phyloP scores from a whole-genome alignment of 2,329 filamentous ascomycete species.

The Cercospora janseana region DNA sequence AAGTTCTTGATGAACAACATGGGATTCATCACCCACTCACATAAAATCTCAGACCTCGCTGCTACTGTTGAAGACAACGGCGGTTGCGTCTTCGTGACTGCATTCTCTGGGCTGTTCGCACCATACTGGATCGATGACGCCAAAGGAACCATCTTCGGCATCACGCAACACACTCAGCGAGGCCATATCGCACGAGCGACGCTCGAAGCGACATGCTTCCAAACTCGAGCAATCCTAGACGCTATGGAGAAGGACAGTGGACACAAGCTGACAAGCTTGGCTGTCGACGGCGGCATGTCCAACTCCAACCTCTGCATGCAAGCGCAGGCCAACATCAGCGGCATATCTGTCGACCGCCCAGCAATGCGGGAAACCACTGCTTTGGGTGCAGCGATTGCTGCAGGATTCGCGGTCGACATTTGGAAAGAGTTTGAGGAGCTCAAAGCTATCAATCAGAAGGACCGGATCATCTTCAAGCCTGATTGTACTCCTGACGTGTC shows the following conservation, averaged over 20 bases:
- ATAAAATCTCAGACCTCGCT: constrained; percentile 64
- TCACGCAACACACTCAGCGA: constrained; percentile 68
- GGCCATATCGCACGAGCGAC: constrained; percentile 90
- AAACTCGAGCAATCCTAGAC: constrained; percentile 89
- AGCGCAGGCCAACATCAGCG: constrained; percentile 81
- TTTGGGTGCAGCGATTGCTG: constrained; percentile 82
- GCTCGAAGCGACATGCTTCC: constrained; percentile 86
- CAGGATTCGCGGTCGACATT: constrained; percentile 74
- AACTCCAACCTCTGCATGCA: constrained; percentile 89
- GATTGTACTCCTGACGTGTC: constrained; percentile 57
- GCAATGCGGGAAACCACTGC: constrained; percentile 89
- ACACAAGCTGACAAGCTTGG: constrained; percentile 69
- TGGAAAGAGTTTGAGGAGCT: constrained; percentile 76
- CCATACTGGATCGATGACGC: constrained; percentile 95
- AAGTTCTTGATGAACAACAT: constrained; percentile 58
- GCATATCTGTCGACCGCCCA: constrained; percentile 78
- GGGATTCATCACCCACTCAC: constrained; percentile 61
- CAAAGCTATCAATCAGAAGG: constrained; percentile 68
- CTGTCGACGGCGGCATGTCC: constrained; percentile 86
- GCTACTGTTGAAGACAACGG: constrained; percentile 70
- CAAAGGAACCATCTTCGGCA: constrained; percentile 70
- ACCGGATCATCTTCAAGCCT: constrained; percentile 68
- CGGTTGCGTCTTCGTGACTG: constrained; percentile 81
- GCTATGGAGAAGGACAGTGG: constrained; percentile 87
- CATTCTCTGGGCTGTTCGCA: constrained; percentile 86